phyloP scores from a whole-genome alignment of 106 monocot species.

The Dendrobium huoshanense region DNA sequence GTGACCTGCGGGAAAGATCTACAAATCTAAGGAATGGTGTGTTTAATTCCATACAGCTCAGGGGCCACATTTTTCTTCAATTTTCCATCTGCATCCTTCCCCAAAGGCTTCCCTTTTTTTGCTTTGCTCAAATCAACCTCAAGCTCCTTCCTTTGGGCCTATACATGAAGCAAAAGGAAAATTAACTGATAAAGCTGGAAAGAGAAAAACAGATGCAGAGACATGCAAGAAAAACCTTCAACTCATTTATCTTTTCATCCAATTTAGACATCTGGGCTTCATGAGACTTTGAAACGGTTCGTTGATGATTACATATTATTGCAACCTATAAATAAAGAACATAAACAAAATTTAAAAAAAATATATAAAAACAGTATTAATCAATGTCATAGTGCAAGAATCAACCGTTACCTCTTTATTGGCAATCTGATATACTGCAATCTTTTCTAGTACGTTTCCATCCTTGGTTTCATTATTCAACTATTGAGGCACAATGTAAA shows the following conservation, averaged over 20 bases:
- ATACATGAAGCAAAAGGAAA: background rate
- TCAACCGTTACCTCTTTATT: constrained; percentile 73
- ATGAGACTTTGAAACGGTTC: constrained; percentile 87
- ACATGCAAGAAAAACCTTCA: constrained; percentile 42
- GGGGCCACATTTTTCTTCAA: constrained; percentile 57
- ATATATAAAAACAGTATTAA: constrained; percentile 6
- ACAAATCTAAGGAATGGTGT: background rate
- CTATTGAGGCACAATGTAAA: constrained; percentile 25
- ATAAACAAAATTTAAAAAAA: background rate
- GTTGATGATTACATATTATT: constrained; percentile 94
- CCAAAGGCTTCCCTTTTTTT: constrained; percentile 69
- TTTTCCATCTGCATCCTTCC: constrained; percentile 69
- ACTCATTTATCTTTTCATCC: constrained; percentile 75
- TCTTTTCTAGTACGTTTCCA: constrained; percentile 60
- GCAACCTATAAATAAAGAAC: constrained; percentile 49
- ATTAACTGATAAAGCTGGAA: background rate
- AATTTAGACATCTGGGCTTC: constrained; percentile 77
- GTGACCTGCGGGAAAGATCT: background rate
- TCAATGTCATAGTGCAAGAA: background rate
- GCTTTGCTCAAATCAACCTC: constrained; percentile 65
- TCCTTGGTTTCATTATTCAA: constrained; percentile 66
- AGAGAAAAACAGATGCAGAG: background rate
- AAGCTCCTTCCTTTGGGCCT: constrained; percentile 67
- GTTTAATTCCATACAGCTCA: constrained; percentile 52
- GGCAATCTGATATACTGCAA: constrained; percentile 78